Evolutionary conservation across 2,329 filamentous ascomycete genomes (phyloP).

Genomic region (Penicillium sp.): DNA sequence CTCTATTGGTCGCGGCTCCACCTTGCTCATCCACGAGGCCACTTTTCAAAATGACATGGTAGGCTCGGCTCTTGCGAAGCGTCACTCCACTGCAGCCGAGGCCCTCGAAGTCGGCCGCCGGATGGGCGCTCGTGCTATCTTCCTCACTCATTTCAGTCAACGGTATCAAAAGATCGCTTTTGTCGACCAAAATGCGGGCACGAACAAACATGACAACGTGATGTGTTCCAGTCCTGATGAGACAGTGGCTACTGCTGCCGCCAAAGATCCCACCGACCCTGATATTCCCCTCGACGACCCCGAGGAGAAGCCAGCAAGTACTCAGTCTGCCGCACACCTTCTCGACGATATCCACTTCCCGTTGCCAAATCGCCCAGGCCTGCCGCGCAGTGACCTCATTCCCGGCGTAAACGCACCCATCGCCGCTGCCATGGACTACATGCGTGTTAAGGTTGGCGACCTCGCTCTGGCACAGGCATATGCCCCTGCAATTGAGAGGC

Average conservation of each 20-base stretch:
- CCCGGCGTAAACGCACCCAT: conserved; percentile 49
- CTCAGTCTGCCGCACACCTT: conserved; percentile 7
- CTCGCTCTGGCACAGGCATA: conserved; percentile 59
- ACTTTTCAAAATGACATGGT: conserved; percentile 88
- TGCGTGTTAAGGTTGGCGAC: conserved; percentile 62
- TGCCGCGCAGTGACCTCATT: conserved; percentile 25
- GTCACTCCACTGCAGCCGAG: conserved; percentile 85
- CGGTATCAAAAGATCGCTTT: conserved; percentile 76
- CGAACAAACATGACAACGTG: conserved; percentile 10
- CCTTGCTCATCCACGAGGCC: conserved; percentile 90
- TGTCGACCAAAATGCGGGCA: conserved; percentile 38
- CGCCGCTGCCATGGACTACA: conserved; percentile 63
- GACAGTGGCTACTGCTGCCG: conserved; percentile 3
- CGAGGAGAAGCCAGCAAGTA: conserved; percentile 14
- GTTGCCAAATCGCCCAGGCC: background rate
- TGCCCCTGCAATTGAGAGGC: conserved; percentile 56
- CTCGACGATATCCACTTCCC: conserved; percentile 20
- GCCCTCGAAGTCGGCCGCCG: conserved; percentile 73
- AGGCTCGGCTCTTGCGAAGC: conserved; percentile 80
- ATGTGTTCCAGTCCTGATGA: background rate
- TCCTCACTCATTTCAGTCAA: conserved; percentile 95
- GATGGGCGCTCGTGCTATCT: conserved; percentile 78
- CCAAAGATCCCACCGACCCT: conserved; percentile 18
- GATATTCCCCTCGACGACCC: conserved; percentile 33
- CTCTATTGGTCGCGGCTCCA: conserved; percentile 69